Percentiles rank a stretch among this genome's conserved stretches.
Evolutionary conservation across 2,329 filamentous ascomycete species (phyloP).

Genomic region (Acrodontium crateriforme): DNA sequence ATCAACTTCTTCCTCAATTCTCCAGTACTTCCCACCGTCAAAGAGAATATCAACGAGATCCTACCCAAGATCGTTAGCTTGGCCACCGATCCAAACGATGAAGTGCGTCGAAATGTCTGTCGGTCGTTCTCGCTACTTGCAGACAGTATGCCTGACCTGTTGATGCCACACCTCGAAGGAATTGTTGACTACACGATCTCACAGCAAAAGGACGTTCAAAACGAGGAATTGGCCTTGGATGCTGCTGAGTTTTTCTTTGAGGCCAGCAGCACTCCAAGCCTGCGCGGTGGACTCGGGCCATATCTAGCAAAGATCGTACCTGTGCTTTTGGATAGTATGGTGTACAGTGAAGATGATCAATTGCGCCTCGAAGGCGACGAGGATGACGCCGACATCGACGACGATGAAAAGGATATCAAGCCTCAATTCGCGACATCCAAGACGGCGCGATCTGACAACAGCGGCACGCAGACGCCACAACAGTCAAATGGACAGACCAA

Average conservation of each 20-base stretch:
- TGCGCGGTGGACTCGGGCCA: slow-evolving; percentile 63
- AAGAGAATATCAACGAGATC: slow-evolving; percentile 67
- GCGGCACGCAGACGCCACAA: slow-evolving; percentile 39
- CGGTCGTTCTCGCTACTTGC: slow-evolving; percentile 85
- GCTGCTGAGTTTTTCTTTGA: slow-evolving; percentile 97
- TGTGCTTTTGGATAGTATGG: slow-evolving; percentile 83
- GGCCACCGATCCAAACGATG: slow-evolving; percentile 59
- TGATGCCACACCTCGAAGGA: slow-evolving; percentile 73
- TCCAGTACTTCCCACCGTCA: slow-evolving; percentile 54
- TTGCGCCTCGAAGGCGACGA: slow-evolving; percentile 68
- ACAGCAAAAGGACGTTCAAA: slow-evolving; percentile 69
- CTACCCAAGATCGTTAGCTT: slow-evolving; percentile 72
- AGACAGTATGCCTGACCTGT: slow-evolving; percentile 78
- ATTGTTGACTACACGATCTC: slow-evolving; percentile 86
- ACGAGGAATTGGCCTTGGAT: slow-evolving; percentile 82
- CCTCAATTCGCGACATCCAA: slow-evolving; percentile 67
- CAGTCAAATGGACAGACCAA: slow-evolving; percentile 40
- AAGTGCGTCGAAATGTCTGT: slow-evolving; percentile 86
- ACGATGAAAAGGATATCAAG: slow-evolving; percentile 87
- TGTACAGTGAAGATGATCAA: slow-evolving; percentile 91
- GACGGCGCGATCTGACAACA: slow-evolving; percentile 37
- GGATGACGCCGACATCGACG: slow-evolving; percentile 69
- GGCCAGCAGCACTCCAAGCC: slow-evolving; percentile 70
- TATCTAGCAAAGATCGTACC: slow-evolving; percentile 78
- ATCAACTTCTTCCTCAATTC: slow-evolving; percentile 90